Conservation (phyloP, 1,284 basidiomycete genomes). For the Microbotryum saponariae region DNA sequence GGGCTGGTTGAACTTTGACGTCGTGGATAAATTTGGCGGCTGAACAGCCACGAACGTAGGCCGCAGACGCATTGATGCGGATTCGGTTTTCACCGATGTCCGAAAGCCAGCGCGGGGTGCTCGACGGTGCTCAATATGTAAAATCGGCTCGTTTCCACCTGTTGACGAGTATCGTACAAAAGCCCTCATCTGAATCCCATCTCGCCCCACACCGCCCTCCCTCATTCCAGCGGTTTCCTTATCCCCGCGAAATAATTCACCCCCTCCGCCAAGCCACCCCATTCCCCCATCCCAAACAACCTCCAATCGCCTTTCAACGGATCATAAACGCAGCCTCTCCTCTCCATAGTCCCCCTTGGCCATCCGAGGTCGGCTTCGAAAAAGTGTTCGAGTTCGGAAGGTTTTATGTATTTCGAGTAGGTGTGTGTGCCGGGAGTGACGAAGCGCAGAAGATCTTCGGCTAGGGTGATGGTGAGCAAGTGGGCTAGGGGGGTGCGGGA, state of each 20-base stretch:
- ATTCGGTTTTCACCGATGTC: too few relatives aligned
- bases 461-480: slow-evolving; percentile 80
- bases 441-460: slow-evolving; percentile 72
- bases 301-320: slow-evolving; percentile 24
- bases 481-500: slow-evolving; percentile 85
- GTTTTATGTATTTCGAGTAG: slow-evolving; percentile 81
- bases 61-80: too few relatives aligned
- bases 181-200: too few relatives aligned
- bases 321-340: slow-evolving; percentile 28
- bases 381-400: slow-evolving; percentile 76
- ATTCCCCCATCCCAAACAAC: slow-evolving; percentile 18
- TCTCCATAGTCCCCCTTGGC: slow-evolving; percentile 28
- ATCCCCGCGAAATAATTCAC: slow-evolving; percentile 31
- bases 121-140: too few relatives aligned
- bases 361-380: slow-evolving; percentile 56
- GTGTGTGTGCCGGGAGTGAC: slow-evolving; percentile 89
- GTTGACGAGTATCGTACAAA: too few relatives aligned
- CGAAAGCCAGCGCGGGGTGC: too few relatives aligned
- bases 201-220: too few relatives aligned
- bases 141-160: too few relatives aligned
- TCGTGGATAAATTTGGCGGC: too few relatives aligned
- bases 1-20: too few relatives aligned
- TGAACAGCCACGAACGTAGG: too few relatives aligned
- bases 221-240: slow-evolving; percentile 23
- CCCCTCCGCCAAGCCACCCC: slow-evolving; percentile 17